Base-by-base conservation (phyloP, 75 land plant species). In the Chamaecyparis obtusa region DNA sequence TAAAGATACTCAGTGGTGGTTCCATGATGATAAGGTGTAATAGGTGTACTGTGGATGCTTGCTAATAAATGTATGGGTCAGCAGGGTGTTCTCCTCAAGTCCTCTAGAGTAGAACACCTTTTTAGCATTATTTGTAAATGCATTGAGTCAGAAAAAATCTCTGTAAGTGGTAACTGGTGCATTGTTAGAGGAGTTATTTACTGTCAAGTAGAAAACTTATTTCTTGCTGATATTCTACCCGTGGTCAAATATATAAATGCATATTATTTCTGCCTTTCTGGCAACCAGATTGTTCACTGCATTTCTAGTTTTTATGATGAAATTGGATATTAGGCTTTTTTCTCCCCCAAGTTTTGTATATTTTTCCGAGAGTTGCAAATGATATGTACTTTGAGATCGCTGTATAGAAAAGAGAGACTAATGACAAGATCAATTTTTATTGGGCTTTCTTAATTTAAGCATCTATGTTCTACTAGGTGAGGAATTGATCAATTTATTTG, bases 21-120 rank as follows among this genome's bases (percentile, higher is more conserved):
- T 90, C 86, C 91, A 87, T 87, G 90, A 89, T 79, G 88, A 89
- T 43, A 89, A 89, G 32, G 90, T 86, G 19, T 89, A 81, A 64
- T 60, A 33, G 1, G 30, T 64, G 48, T 21, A 64, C 8, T 64
- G 27, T 64, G 27, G 30, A 64, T 64, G 69, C 7, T 64, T 27
- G 21, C 69, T 64, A 8, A 51, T 51, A 14, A 13, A 21, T 64
- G 69, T 64, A 64, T 64, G 69, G 30, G 67, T 60, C 67, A 17
- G 21, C 67, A 60, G 27, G 67, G 27, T 64, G 27, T 64, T 64
- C 2, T 21, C 7, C 69, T 24, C 9, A 64, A 64, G 69, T 64
- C 69, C 9, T 64, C 27, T 24, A 64, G 24, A 57, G 6, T 5
- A 19, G 16, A 51, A 51, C 15, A 51, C 55, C 60, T 57, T 57